Percentiles rank a stretch among this genome's conserved stretches.
Conservation (phyloP, 805 yeast species). For the Kurtzmaniella fragi region DNA sequence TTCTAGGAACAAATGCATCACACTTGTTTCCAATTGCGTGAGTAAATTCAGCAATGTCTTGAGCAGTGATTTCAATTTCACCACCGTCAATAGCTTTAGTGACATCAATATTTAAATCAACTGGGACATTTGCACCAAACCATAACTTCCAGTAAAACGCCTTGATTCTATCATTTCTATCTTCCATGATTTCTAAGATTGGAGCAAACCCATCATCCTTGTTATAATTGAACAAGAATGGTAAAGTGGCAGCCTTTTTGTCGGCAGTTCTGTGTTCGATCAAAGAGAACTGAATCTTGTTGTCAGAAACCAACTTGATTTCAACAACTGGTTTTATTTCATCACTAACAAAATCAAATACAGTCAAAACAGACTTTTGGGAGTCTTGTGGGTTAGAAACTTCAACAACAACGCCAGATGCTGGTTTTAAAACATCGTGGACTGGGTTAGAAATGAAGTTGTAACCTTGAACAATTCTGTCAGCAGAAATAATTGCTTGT, state of each 20-base stretch:
- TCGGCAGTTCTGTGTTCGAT: constrained; percentile 88
- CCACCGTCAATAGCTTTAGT: constrained; percentile 67
- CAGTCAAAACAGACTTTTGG: constrained; percentile 54
- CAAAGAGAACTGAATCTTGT: constrained; percentile 62
- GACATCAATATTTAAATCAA: constrained; percentile 69
- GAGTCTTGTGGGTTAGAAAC: constrained; percentile 46
- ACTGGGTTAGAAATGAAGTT: constrained; percentile 77
- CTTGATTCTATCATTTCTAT: constrained; percentile 89
- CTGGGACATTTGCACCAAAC: constrained; percentile 64
- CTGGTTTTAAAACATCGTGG: constrained; percentile 75
- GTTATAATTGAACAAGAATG: constrained; percentile 71
- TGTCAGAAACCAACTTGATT: constrained; percentile 45
- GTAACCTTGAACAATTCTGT: constrained; percentile 79
- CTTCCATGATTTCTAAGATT: constrained; percentile 82
- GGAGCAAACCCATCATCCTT: constrained; percentile 95
- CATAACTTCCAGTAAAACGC: constrained; percentile 96
- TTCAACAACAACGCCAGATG: constrained; percentile 53
- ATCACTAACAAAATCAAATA: constrained; percentile 71
- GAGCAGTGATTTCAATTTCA: constrained; percentile 60
- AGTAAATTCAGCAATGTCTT: constrained; percentile 84
- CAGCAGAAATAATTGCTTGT: constrained; percentile 78
- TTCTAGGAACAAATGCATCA: constrained; percentile 89
- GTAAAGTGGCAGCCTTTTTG: constrained; percentile 65
- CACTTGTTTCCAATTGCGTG: constrained; percentile 97
- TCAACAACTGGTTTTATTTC: constrained; percentile 60